Evolutionary conservation across 192 early-diverging fungal genomes (phyloP), one percentile per base, ranked within the genome.

Genomic region (Diversispora epigaea): DNA sequence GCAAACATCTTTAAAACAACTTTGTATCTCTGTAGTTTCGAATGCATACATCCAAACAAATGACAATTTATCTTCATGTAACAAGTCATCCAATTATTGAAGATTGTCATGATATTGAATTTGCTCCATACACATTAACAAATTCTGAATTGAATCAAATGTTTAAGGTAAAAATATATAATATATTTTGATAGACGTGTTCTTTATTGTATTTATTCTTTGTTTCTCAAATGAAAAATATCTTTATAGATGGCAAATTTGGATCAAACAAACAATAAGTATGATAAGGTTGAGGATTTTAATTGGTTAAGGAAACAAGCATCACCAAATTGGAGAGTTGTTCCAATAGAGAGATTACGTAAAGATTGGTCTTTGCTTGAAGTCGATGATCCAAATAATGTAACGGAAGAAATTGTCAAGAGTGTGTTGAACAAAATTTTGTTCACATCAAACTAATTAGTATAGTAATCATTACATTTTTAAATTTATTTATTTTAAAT

Each of bases 41-140:
- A 50, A 90, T 97, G 87, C 94, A 97, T 82, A 83, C 87, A 62
- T 91, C 90, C 0, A 78, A 60, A 15, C 58, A 81, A 49, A 86
- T 93, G 56, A 84, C 87, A 41, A 83, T 92, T 6, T 88, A 88
- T 50, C 77, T 95, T 9, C 84, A 91, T 69, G 91, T 90, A 41
- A 80, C 88, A 4, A 93, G 93, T 70, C 86, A 90, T 12, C 94
- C 94, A 4, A 94, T 97, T 58, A 95, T 97, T 73, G 95, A 97
- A 82, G 86, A 89, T 70, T 95, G 91, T 52, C 67, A 80, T 1
- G 77, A 79, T 1, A 84, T 96, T 72, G 73, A 85, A 4, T 93
- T 97, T 85, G 92, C 87, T 4, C 78, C 87, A 15, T 92, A 86
- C 69, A 82, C 85, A 41, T 75, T 83, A n/a, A 74, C 79, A 6